Evolutionary conservation across 768 basidiomycete species (phyloP).

Genomic region (Gautieria morchelliformis): DNA sequence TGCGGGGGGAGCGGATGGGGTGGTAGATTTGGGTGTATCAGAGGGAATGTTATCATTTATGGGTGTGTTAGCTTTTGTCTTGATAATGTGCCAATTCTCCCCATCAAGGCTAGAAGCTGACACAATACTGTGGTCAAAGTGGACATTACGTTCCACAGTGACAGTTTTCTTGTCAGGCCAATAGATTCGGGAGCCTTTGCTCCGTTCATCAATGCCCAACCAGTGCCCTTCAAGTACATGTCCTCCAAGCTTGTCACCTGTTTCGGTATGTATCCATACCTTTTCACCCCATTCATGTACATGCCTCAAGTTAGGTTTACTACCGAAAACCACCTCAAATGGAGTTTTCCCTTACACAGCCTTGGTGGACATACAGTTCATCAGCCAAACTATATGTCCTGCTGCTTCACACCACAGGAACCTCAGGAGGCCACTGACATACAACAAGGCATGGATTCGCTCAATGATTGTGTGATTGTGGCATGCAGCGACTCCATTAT

Average conservation of each 20-base stretch:
- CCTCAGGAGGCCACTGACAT: constrained; percentile 19
- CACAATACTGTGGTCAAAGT: background rate
- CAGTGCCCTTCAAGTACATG: constrained; percentile 8
- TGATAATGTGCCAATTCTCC: background rate
- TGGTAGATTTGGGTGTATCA: too few species aligned
- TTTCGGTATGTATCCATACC: constrained; percentile 16
- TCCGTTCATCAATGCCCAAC: constrained; percentile 10
- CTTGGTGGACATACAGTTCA: constrained; percentile 23
- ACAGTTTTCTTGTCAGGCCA: constrained; percentile 12
- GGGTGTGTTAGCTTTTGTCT: background rate
- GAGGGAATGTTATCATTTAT: too few species aligned
- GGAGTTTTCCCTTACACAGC: constrained; percentile 17
- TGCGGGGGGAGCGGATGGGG: too few species aligned
- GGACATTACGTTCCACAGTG: constrained; percentile 9
- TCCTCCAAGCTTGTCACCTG: constrained; percentile 14
- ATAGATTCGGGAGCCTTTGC: constrained; percentile 10
- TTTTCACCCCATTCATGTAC: constrained; percentile 26
- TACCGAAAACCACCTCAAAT: constrained; percentile 6
- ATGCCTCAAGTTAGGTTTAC: constrained; percentile 23
- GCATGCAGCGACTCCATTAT: constrained; percentile 36
- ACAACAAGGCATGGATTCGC: constrained; percentile 25
- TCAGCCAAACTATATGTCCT: constrained; percentile 25
- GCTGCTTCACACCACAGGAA: constrained; percentile 10
- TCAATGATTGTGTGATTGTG: constrained; percentile 29
- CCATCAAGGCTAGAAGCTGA: background rate